Base-by-base conservation (phyloP, 2,329 filamentous ascomycete species). In the Thelonectria olida region DNA sequence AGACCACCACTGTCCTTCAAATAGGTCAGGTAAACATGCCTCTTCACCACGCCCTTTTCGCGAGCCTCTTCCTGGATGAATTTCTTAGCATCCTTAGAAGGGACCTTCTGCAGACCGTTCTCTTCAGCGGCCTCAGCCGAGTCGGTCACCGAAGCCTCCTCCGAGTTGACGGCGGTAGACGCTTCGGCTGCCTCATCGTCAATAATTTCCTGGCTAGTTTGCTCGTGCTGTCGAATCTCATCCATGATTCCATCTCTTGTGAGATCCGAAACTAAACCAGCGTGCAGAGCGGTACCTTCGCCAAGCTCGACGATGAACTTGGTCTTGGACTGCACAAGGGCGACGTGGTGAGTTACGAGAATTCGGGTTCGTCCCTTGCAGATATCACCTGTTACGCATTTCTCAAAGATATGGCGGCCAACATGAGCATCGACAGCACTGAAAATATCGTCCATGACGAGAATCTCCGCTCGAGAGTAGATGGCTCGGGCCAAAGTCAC, bases 371-470 rank as follows among this genome's bases (percentile, higher is more conserved):
- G 81, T 0, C 87, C 88, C 20, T 82, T 76, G 62, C 90, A 89
- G 8, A 95, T 82, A 50, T 90, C 85, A 5, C 92, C 92, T 2
- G 85, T 89, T 3, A 95, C 80, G 62, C 90, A 93, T 58, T 92
- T 85, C 65, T 94, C 90, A 66, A 92, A 93, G 49, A 95, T 89
- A 69, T 92, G 90, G 25, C 90, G 86, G 15, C 92, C 92, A 27
- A 93, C 92, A 70, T 94, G 91, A 3, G 91, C 90, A 74, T 96
- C 92, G 8, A 96, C 87, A 9, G 92, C 89, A 72, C 90, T 92
- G 74, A 96, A 94, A 39, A 95, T 92, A 71, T 96, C 92, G 73
- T 96, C 92, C 69, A 96, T 82, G 17, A 96, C 80, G 5, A 96
- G 80, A 63, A 93, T 89, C 0, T 90, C 89, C 1, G 91, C 91